Conservation (phyloP, 2,329 filamentous ascomycete species). For the Trichophyton mentagrophytes region DNA sequence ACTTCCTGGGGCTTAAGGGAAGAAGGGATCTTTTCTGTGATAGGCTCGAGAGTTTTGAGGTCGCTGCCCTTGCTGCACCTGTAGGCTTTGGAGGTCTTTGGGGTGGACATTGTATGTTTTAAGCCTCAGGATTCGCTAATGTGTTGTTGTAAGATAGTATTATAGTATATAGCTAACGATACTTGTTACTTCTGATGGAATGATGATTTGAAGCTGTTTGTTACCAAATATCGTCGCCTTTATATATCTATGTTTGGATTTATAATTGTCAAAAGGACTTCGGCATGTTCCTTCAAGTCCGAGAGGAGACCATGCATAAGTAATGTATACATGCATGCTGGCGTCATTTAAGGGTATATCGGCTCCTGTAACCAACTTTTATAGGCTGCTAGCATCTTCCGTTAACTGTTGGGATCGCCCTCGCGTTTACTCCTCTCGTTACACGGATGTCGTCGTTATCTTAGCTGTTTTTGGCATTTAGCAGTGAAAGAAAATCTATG, state of each 20-base stretch:
- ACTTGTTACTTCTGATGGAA: background rate
- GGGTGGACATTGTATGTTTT: background rate
- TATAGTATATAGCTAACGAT: background rate
- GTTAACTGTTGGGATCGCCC: too few relatives aligned
- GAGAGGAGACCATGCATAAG: too few relatives aligned
- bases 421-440: too few relatives aligned
- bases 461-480: too few relatives aligned
- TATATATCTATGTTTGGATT: too few relatives aligned
- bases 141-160: background rate
- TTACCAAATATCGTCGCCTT: too few relatives aligned
- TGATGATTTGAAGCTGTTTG: too few relatives aligned
- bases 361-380: background rate
- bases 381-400: background rate
- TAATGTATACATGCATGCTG: too few relatives aligned
- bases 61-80: background rate
- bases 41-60: background rate
- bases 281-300: too few relatives aligned
- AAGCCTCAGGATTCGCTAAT: too few relatives aligned
- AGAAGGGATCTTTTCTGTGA: background rate
- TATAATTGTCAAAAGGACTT: too few relatives aligned
- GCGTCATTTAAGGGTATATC: too few relatives aligned
- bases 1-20: conserved; percentile 29
- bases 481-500: background rate
- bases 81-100: background rate
- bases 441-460: background rate